These are phyloP conservation scores for Cryptococcus jaspeensis DNA, from an alignment of 1,284 basidiomycete genomes.

Conservation along the genomic window DNA sequence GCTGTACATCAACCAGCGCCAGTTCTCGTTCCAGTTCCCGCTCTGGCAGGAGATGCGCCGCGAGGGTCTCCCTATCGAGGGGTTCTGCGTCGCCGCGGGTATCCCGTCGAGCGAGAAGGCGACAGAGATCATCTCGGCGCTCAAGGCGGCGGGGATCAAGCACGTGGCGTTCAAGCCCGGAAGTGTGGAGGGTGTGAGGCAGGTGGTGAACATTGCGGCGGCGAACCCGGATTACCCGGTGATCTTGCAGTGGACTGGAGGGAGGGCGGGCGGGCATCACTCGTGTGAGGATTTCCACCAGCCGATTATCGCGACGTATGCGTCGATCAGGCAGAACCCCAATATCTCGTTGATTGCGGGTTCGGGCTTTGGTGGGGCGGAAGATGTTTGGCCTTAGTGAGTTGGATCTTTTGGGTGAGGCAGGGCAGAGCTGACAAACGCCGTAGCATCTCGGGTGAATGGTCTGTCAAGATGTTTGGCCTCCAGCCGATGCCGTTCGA, in stretches of 20 bases:
- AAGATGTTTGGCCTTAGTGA: constrained; percentile 91
- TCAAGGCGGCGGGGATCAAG: constrained; percentile 79
- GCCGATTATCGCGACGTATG: constrained; percentile 87
- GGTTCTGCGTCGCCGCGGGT: constrained; percentile 96
- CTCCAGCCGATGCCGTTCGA: constrained; percentile 99
- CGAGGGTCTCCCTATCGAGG: constrained; percentile 93
- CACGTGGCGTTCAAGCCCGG: constrained; percentile 98
- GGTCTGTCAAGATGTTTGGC: constrained; percentile 78
- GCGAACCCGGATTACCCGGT: constrained; percentile 96
- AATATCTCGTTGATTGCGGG: constrained; percentile 92
- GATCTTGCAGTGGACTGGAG: constrained; percentile 98
- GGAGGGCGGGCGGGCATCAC: constrained; percentile 98
- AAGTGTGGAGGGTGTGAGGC: constrained; percentile 92
- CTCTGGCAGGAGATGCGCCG: constrained; percentile 96
- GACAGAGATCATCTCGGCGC: constrained; percentile 79
- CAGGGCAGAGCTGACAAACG: background rate
- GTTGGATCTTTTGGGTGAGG: constrained; percentile 3
- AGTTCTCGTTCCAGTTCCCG: constrained; percentile 95
- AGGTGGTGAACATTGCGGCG: constrained; percentile 93
- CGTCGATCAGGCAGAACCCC: constrained; percentile 78
- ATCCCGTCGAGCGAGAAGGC: constrained; percentile 92
- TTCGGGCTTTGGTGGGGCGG: constrained; percentile 94
- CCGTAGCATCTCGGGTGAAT: constrained; percentile 76
- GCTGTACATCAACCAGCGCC: constrained; percentile 97
- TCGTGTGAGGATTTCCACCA: constrained; percentile 99